Evolutionary conservation across 2,329 filamentous ascomycete species (phyloP).

Genomic region (Paecilomyces formosus): DNA sequence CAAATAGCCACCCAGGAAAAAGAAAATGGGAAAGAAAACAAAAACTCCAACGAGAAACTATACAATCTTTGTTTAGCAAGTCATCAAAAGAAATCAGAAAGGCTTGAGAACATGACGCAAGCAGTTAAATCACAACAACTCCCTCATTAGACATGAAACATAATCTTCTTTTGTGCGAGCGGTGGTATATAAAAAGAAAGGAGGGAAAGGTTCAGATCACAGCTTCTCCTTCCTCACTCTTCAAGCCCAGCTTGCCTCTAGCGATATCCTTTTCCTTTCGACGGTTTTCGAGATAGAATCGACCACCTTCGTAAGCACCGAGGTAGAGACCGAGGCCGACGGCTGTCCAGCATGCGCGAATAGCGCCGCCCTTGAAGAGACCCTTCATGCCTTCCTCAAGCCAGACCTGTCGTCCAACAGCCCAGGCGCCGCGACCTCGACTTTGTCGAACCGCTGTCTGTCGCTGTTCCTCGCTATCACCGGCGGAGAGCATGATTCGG

Average conservation of each 20-base stretch:
- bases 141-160: background rate
- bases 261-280: conserved; percentile 10
- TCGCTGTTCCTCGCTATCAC: conserved; percentile 17
- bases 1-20: background rate
- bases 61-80: background rate
- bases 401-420: conserved; percentile 59
- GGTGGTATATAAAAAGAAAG: background rate
- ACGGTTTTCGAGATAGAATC: conserved; percentile 48
- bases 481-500: conserved; percentile 70
- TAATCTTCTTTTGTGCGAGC: background rate
- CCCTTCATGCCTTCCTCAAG: conserved; percentile 62
- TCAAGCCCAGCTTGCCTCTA: conserved; percentile 1
- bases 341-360: conserved; percentile 74
- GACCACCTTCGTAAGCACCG: conserved; percentile 75
- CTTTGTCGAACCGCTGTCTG: conserved; percentile 1
- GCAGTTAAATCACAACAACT: background rate
- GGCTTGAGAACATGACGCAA: background rate
- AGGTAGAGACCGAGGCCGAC: conserved; percentile 77
- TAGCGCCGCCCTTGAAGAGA: conserved; percentile 62
- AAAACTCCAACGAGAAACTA: background rate
- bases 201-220: conserved; percentile 1
- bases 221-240: conserved; percentile 2
- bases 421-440: conserved; percentile 33
- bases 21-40: background rate
- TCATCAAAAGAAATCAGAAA: background rate